Evolutionary conservation across 345 rosid species (phyloP).

Genomic region (Arabis alpina): DNA sequence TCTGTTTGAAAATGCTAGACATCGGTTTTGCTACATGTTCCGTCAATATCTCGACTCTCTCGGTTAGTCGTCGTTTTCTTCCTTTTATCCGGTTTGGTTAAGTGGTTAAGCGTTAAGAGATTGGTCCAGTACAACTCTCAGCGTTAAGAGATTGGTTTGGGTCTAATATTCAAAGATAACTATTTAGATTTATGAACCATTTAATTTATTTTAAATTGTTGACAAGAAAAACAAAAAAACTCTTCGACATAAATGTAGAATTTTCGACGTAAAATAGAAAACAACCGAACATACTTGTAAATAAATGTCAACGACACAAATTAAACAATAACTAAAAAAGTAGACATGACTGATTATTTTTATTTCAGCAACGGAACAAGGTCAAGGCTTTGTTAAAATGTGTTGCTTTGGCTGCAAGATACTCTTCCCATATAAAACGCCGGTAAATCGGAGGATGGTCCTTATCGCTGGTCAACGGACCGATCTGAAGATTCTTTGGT

Average conservation of each 20-base stretch:
- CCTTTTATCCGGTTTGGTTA: no score
- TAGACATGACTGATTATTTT: neutral
- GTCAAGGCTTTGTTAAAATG: conserved; percentile 51
- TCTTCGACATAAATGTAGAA: conserved; percentile 1
- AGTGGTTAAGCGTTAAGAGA: no score
- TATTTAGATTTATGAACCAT: no score
- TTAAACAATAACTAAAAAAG: neutral
- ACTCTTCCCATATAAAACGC: conserved; percentile 53
- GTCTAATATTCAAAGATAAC: no score
- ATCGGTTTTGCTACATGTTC: no score
- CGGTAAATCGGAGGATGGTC: conserved; percentile 50
- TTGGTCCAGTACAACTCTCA: no score
- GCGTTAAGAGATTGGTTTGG: no score
- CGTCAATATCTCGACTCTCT: no score
- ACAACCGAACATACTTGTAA: neutral
- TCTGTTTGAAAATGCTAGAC: no score
- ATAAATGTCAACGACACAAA: conserved; percentile 4
- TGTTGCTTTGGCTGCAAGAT: conserved; percentile 50
- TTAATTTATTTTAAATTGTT: no score
- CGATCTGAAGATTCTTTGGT: conserved; percentile 42
- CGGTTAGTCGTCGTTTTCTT: no score
- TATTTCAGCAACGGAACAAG: conserved; percentile 38
- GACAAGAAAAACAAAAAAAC: neutral
- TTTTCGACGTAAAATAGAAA: neutral
- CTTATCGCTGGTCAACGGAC: conserved; percentile 38